These are phyloP conservation scores for Orbilia blumenaviensis DNA, from an alignment of 2,329 filamentous ascomycete genomes.

Conservation along the genomic window DNA sequence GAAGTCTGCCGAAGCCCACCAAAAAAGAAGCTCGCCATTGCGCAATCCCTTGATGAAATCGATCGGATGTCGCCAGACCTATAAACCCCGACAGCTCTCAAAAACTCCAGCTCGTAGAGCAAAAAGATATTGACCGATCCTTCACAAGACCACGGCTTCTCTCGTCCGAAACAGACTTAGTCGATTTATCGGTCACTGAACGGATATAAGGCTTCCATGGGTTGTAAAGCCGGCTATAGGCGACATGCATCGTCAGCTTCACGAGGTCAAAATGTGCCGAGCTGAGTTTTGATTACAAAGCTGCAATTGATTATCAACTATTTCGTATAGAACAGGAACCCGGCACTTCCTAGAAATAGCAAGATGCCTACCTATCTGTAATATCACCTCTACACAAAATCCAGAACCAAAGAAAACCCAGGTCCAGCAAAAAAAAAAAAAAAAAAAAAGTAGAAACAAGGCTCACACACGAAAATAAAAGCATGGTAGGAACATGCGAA, in stretches of 20 bases:
- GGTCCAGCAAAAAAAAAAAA: neutral
- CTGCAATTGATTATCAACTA: neutral
- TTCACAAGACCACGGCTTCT: no score
- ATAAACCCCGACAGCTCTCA: no score
- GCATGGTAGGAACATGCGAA: neutral
- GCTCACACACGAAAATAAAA: neutral
- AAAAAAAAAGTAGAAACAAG: neutral
- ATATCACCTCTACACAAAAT: neutral
- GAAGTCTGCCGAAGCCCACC: slow-evolving; percentile 5
- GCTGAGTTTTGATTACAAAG: neutral
- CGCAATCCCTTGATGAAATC: slow-evolving; percentile 3
- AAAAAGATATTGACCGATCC: neutral
- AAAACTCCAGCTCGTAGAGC: no score
- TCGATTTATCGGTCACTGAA: neutral
- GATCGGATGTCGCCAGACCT: neutral
- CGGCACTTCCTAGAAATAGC: neutral
- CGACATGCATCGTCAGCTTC: neutral
- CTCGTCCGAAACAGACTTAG: neutral
- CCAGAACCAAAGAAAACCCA: neutral
- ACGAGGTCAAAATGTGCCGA: slow-evolving; percentile 1
- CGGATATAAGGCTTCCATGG: neutral
- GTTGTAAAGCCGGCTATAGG: neutral
- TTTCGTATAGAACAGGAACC: neutral
- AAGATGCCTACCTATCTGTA: neutral
- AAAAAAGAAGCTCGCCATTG: slow-evolving; percentile 11